Evolutionary conservation across 129 eudicot genomes (phyloP).

Genomic region (Mikania micrantha): DNA sequence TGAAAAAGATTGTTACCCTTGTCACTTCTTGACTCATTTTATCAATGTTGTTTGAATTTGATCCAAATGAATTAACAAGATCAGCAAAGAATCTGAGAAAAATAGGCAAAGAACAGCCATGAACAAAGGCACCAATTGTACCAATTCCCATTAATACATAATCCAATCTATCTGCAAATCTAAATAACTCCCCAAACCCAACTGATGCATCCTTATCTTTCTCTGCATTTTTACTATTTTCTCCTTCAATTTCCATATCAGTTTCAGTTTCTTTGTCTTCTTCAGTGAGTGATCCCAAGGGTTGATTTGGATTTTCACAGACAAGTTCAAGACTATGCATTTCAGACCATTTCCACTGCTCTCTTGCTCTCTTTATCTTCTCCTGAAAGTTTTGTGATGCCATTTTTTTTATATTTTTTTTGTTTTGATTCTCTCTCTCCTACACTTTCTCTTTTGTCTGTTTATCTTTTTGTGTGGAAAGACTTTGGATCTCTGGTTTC

Average conservation of each 20-base stretch:
- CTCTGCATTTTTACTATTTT: slow-evolving; percentile 24
- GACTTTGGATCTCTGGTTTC: slow-evolving; percentile 15
- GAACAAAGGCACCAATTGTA: slow-evolving; percentile 86
- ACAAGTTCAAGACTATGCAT: slow-evolving; percentile 74
- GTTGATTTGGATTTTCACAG: slow-evolving; percentile 40
- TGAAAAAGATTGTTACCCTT: slow-evolving; percentile 7
- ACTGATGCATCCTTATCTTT: slow-evolving; percentile 30
- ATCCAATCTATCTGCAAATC: slow-evolving; percentile 90
- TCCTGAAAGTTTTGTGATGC: slow-evolving; percentile 49
- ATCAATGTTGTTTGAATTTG: slow-evolving; percentile 77
- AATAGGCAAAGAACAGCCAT: slow-evolving; percentile 84
- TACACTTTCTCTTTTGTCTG: slow-evolving; percentile 30
- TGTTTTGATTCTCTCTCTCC: slow-evolving; percentile 6
- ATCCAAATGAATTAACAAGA: slow-evolving; percentile 94
- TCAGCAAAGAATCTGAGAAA: slow-evolving; percentile 84
- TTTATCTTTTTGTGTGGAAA: slow-evolving; percentile 22
- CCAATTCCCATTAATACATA: slow-evolving; percentile 79
- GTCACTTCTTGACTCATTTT: slow-evolving; percentile 47
- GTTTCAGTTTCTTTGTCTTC: slow-evolving; percentile 16
- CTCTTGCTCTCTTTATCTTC: slow-evolving; percentile 57
- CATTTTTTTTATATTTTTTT: slow-evolving; percentile 21
- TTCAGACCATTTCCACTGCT: slow-evolving; percentile 81
- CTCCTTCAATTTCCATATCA: slow-evolving; percentile 26
- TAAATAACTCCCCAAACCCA: slow-evolving; percentile 65
- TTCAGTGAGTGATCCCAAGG: slow-evolving; percentile 25